Evolutionary conservation across 768 basidiomycete species (phyloP).

Genomic region (Amanita muscaria): DNA sequence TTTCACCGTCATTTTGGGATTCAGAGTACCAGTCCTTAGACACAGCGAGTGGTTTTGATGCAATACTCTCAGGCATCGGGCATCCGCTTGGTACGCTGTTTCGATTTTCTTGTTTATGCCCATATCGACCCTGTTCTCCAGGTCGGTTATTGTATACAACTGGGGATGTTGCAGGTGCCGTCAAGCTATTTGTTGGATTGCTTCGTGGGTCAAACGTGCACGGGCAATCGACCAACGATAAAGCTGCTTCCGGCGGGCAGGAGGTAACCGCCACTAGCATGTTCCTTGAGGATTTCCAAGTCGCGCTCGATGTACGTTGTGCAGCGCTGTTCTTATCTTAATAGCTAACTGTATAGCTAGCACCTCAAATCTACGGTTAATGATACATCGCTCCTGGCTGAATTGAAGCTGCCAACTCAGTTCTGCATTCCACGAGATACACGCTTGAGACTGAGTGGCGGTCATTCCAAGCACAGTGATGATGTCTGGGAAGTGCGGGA

Average conservation of each 20-base stretch:
- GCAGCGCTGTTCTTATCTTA: background rate
- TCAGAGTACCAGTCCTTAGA: conserved; percentile 44
- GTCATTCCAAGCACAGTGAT: conserved; percentile 33
- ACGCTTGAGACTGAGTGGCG: conserved; percentile 46
- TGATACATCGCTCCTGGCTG: conserved; percentile 29
- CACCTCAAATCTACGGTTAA: conserved; percentile 61
- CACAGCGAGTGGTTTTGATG: conserved; percentile 42
- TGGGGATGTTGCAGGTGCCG: conserved; percentile 73
- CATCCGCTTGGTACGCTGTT: conserved; percentile 57
- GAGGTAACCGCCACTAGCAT: conserved; percentile 47
- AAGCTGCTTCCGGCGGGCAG: conserved; percentile 14
- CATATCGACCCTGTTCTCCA: conserved; percentile 18
- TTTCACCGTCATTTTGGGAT: conserved; percentile 80
- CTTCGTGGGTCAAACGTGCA: conserved; percentile 37
- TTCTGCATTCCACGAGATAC: conserved; percentile 56
- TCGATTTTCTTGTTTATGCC: background rate
- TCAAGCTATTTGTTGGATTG: conserved; percentile 68
- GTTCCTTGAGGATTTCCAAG: conserved; percentile 79
- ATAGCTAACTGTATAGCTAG: conserved; percentile 27
- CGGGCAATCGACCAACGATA: conserved; percentile 10
- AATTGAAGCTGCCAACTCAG: conserved; percentile 55
- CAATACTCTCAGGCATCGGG: conserved; percentile 64
- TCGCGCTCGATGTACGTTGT: conserved; percentile 69
- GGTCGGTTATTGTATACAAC: conserved; percentile 85
- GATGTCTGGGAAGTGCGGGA: conserved; percentile 59